These are phyloP conservation scores for Salinomyces thailandicus DNA, from an alignment of 2,329 filamentous ascomycete species.

Conservation along the genomic window DNA sequence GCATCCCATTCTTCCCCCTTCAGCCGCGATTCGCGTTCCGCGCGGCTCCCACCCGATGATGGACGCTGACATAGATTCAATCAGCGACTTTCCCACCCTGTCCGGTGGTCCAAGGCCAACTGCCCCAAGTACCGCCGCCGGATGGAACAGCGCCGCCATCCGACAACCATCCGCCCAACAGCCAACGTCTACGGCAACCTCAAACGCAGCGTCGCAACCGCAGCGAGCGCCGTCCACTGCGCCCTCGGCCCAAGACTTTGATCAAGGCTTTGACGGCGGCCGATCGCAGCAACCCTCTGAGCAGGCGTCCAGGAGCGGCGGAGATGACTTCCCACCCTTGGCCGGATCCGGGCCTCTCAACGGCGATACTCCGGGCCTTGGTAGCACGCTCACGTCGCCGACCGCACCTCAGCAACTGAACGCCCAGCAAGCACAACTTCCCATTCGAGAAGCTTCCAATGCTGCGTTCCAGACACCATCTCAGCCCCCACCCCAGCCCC, in stretches of 20 bases:
- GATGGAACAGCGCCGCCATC: conserved; percentile 47
- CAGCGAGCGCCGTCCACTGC: conserved; percentile 37
- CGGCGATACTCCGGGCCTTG: conserved; percentile 29
- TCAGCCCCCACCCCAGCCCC: conserved; percentile 15
- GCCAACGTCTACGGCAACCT: conserved; percentile 28
- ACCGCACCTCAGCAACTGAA: conserved; percentile 13
- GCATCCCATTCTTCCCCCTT: too few relatives aligned
- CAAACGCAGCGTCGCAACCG: conserved; percentile 31
- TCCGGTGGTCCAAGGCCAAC: conserved; percentile 43
- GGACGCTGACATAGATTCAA: conserved; percentile 18
- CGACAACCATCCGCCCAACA: conserved; percentile 32
- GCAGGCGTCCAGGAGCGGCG: conserved; percentile 22
- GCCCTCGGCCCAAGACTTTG: conserved; percentile 36
- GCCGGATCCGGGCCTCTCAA: conserved; percentile 36
- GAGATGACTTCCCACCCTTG: conserved; percentile 52
- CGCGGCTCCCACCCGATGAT: too few relatives aligned
- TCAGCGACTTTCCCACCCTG: conserved; percentile 52
- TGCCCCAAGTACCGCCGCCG: conserved; percentile 41
- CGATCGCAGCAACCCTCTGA: conserved; percentile 30
- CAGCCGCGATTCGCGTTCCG: too few relatives aligned
- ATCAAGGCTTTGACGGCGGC: conserved; percentile 42
- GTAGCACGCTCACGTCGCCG: conserved; percentile 16
- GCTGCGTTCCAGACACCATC: conserved; percentile 10
- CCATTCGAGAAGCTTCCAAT: conserved; percentile 16
- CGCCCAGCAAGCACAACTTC: conserved; percentile 17